Percentiles rank a stretch among this genome's conserved stretches.
phyloP scores from a whole-genome alignment of 768 basidiomycete species.

The Suillus ampliporus region DNA sequence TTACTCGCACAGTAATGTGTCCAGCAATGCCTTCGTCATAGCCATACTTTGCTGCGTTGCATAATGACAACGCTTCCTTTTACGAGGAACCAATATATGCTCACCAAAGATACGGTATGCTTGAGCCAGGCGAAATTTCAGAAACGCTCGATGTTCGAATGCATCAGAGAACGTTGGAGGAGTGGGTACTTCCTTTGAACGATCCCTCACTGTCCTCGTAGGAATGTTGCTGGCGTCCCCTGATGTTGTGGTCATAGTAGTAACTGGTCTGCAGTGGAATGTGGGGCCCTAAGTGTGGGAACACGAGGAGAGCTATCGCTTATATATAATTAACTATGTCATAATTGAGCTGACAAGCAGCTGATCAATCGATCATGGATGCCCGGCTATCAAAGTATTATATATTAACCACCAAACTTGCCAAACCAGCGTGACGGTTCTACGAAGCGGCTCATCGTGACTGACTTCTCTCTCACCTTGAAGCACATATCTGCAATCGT shows the following conservation, averaged over 20 bases:
- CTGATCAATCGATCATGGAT: too few relatives aligned
- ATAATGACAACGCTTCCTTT: conserved; percentile 20
- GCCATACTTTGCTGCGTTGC: conserved; percentile 36
- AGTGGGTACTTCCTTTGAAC: too few relatives aligned
- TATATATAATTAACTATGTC: too few relatives aligned
- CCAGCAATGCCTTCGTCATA: conserved; percentile 56
- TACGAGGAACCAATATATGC: not conserved
- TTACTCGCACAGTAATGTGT: conserved; percentile 53
- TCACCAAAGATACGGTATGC: conserved; percentile 52
- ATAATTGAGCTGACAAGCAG: too few relatives aligned
- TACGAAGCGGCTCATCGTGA: too few relatives aligned
- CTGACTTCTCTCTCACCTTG: too few relatives aligned
- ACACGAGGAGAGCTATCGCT: too few relatives aligned
- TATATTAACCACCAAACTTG: too few relatives aligned
- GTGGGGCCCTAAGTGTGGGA: too few relatives aligned
- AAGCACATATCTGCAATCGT: too few relatives aligned
- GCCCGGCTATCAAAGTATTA: too few relatives aligned
- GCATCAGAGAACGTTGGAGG: conserved; percentile 41
- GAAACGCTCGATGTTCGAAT: conserved; percentile 45
- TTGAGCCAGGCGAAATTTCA: conserved; percentile 52
- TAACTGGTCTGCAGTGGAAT: not conserved
- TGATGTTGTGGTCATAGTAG: not conserved
- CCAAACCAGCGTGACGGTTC: too few relatives aligned
- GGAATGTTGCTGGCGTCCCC: not conserved
- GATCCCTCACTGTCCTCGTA: not conserved